A percentile compares a stretch with the other conserved stretches of the same genome.
Evolutionary conservation across 2,329 filamentous ascomycete species (phyloP).

Genomic region (Aureobasidium vineae): DNA sequence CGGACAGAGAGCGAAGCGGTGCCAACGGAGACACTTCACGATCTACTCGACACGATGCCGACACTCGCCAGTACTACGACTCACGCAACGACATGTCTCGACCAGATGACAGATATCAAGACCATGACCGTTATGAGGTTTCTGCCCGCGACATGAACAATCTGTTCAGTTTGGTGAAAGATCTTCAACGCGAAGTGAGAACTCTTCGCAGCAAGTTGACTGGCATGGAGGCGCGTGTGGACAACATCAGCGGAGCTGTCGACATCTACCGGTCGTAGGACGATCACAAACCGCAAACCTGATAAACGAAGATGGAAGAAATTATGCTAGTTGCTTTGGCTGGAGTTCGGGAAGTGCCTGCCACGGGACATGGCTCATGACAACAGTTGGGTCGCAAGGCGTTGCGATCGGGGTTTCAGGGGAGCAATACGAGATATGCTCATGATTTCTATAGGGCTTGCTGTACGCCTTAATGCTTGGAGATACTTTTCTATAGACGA

Average conservation of each 20-base stretch:
- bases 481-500: not conserved
- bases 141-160: slow-evolving; percentile 13
- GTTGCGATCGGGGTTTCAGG: not conserved
- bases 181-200: slow-evolving; percentile 18
- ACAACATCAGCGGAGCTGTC: slow-evolving; percentile 18
- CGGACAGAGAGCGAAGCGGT: not conserved
- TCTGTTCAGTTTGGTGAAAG: not conserved
- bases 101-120: slow-evolving; percentile 9
- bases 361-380: not conserved
- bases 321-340: not conserved
- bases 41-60: not conserved
- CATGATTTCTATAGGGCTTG: not conserved
- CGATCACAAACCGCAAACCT: not conserved
- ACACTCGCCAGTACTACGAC: slow-evolving; percentile 13
- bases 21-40: slow-evolving; percentile 13
- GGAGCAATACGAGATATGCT: not conserved
- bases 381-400: not conserved
- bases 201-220: slow-evolving; percentile 17
- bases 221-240: slow-evolving; percentile 11
- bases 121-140: slow-evolving; percentile 10
- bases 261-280: slow-evolving; percentile 21
- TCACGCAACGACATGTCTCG: not conserved
- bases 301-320: not conserved
- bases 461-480: not conserved
- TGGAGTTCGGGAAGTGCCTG: too few relatives aligned